phyloP scores from a whole-genome alignment of 1,139 yeast genomes.

The Suzukiozyma palmioleophila region DNA sequence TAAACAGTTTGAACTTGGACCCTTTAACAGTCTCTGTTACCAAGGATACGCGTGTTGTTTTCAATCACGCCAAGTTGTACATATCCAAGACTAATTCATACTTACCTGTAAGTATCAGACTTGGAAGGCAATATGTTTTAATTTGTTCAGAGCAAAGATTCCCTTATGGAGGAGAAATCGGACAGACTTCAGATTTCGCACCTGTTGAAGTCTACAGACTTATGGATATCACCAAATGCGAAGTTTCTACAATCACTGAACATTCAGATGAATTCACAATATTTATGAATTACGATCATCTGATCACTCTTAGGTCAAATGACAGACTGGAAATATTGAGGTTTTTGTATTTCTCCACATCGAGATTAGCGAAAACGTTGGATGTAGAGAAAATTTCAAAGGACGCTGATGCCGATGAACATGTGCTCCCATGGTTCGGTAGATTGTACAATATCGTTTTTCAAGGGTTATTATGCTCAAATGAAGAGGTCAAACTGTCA shows the following conservation, averaged over 20 bases:
- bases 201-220: constrained; percentile 53
- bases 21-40: constrained; percentile 32
- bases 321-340: constrained; percentile 68
- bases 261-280: constrained; percentile 49
- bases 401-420: constrained; percentile 18
- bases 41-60: constrained; percentile 59
- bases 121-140: constrained; percentile 71
- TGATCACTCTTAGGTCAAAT: constrained; percentile 51
- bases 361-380: constrained; percentile 38
- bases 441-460: constrained; percentile 61
- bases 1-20: constrained; percentile 49
- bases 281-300: constrained; percentile 40
- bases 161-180: constrained; percentile 17
- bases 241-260: constrained; percentile 47
- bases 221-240: constrained; percentile 48
- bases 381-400: constrained; percentile 15
- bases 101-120: constrained; percentile 54
- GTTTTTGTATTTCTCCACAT: constrained; percentile 61
- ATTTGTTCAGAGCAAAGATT: constrained; percentile 36
- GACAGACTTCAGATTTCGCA: constrained; percentile 30
- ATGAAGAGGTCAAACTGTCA: constrained; percentile 56
- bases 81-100: constrained; percentile 27
- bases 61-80: constrained; percentile 51
- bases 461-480: constrained; percentile 60
- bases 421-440: constrained; percentile 43